Conservation (phyloP, 2,329 filamentous ascomycete genomes). For the Penicillium sp. region DNA sequence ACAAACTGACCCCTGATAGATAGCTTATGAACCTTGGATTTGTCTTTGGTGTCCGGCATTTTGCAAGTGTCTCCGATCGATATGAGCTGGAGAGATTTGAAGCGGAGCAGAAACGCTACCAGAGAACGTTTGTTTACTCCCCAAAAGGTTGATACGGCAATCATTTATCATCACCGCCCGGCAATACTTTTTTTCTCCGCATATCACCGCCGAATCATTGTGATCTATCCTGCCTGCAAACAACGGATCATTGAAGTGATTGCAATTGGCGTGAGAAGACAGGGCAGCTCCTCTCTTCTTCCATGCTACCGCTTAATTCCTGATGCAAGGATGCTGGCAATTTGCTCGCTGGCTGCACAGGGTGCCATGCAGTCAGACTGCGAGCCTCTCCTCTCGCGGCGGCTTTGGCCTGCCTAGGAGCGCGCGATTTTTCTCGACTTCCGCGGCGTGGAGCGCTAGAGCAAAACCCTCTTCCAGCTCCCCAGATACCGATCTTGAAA, state of each 20-base stretch:
- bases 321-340: slow-evolving; percentile 45
- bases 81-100: neutral
- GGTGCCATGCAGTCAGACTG: slow-evolving; percentile 29
- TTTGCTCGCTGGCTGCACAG: slow-evolving; percentile 43
- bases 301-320: slow-evolving; percentile 34
- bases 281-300: slow-evolving; percentile 5
- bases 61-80: slow-evolving; percentile 4
- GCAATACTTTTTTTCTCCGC: slow-evolving; percentile 31
- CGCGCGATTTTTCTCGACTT: slow-evolving; percentile 28
- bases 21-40: slow-evolving; percentile 91
- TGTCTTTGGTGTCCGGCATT: slow-evolving; percentile 52
- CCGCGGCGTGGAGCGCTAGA: slow-evolving; percentile 21
- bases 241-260: slow-evolving; percentile 6
- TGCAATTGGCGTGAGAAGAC: slow-evolving; percentile 1
- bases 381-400: slow-evolving; percentile 25
- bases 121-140: slow-evolving; percentile 32
- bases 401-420: slow-evolving; percentile 14
- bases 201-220: slow-evolving; percentile 3
- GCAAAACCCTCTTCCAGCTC: slow-evolving; percentile 18
- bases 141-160: slow-evolving; percentile 33
- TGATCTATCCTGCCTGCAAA: neutral
- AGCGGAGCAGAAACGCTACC: slow-evolving; percentile 2
- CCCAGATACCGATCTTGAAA: slow-evolving; percentile 49
- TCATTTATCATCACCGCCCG: slow-evolving; percentile 24
- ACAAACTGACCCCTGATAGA: slow-evolving; percentile 47